A percentile compares a stretch with the other conserved stretches of the same genome.
phyloP scores from a whole-genome alignment of 2,329 filamentous ascomycete species.

The Rhinocladiella mackenziei region DNA sequence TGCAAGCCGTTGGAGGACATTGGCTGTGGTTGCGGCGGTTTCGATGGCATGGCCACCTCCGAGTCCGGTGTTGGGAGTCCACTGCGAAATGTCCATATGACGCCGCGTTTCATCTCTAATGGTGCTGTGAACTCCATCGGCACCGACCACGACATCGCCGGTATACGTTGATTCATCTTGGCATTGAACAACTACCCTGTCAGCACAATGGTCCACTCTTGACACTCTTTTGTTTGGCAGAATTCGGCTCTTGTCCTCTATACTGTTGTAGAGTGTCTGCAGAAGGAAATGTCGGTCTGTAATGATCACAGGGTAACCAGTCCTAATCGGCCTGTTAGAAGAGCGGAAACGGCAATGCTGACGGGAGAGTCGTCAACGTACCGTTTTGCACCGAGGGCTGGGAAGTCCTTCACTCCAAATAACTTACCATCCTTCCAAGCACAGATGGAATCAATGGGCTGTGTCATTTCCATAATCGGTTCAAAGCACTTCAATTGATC shows the following conservation, averaged over 20 bases:
- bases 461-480: not conserved
- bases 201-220: conserved; percentile 3
- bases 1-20: too few species aligned
- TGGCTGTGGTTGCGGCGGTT: too few species aligned
- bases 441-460: not conserved
- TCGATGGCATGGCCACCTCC: too few species aligned
- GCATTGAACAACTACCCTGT: conserved; percentile 33
- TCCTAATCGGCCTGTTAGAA: too few species aligned
- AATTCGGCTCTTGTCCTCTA: conserved; percentile 17
- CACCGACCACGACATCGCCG: conserved; percentile 41
- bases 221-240: conserved; percentile 6
- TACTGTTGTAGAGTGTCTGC: conserved; percentile 28
- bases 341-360: too few species aligned
- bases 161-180: conserved; percentile 35
- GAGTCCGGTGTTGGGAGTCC: too few species aligned
- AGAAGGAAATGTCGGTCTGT: conserved; percentile 31
- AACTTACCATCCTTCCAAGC: not conserved
- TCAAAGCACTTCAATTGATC: conserved; percentile 23
- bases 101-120: conserved; percentile 35
- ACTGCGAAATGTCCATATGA: too few species aligned
- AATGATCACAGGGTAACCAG: conserved; percentile 28
- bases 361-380: not conserved
- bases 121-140: conserved; percentile 44
- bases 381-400: not conserved
- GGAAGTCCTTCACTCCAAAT: too few species aligned